Percentiles rank a stretch among this genome's conserved stretches.
phyloP scores from a whole-genome alignment of 768 basidiomycete genomes.

The Rhizopogon rudus region DNA sequence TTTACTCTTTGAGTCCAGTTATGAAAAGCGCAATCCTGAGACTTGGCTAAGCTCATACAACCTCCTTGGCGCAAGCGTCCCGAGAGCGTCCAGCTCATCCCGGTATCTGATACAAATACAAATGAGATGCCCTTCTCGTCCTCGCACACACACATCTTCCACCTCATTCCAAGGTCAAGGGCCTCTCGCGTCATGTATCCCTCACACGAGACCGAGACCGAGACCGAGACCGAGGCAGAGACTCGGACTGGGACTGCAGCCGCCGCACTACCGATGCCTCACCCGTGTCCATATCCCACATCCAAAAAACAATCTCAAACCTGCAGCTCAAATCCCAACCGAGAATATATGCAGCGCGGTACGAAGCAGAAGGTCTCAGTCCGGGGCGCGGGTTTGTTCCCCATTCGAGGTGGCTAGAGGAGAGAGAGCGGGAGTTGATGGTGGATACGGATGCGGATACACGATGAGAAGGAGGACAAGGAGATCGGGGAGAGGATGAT shows the following conservation, averaged over 20 bases:
- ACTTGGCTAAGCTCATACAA: no score
- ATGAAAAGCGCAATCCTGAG: no score
- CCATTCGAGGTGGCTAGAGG: conserved; percentile 28
- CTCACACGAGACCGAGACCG: conserved; percentile 18
- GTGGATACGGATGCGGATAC: conserved; percentile 12
- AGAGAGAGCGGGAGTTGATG: conserved; percentile 36
- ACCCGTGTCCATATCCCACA: conserved; percentile 28
- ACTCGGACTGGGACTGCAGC: no score
- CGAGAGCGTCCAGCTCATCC: conserved; percentile 54
- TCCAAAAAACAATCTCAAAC: conserved; percentile 40
- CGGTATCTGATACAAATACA: conserved; percentile 4
- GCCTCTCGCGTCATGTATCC: conserved; percentile 36
- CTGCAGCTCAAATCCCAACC: conserved; percentile 41
- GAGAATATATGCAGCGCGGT: conserved; percentile 55
- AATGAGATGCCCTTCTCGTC: conserved; percentile 9
- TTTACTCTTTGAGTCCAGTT: no score
- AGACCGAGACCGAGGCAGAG: no score
- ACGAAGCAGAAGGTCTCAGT: conserved; percentile 66
- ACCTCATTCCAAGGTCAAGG: conserved; percentile 14
- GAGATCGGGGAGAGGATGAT: conserved; percentile 22
- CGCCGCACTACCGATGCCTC: conserved; percentile 6
- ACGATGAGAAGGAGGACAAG: no score
- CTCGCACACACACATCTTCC: conserved; percentile 11
- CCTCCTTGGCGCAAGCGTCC: conserved; percentile 50
- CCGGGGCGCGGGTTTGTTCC: conserved; percentile 49